Evolutionary conservation across 2,329 filamentous ascomycete genomes (phyloP), one percentile per base, ranked within the genome.

Genomic region (Fusarium chlamydosporum): DNA sequence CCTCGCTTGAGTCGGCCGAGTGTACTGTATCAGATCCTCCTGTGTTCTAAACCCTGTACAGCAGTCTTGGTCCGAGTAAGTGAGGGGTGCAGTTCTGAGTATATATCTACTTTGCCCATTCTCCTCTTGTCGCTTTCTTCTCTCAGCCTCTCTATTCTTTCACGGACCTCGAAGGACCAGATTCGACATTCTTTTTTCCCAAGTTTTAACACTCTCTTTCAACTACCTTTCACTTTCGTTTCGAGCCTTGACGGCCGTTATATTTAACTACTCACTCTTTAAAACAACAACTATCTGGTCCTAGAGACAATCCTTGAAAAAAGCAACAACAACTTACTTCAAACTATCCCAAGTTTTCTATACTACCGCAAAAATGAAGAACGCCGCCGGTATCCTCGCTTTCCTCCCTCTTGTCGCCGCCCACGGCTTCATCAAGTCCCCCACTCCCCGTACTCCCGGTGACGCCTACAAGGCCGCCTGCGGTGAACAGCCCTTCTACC

Each of bases 371-470:
- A 75, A 67, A 29, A 76, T 76, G 74, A 61, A 72, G 53, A 56
- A 60, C 64, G 41, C 70, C 45, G 66, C 67, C 55, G 57, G 67
- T 45, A 69, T 76, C 60, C 65, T 72, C 20, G 53, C 72, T 42
- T 56, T 76, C 51, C 23, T 76, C 29, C 74, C 75, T 48, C 69
- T 76, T 53, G 81, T 79, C 50, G 78, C 78, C 27, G 80, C 79
- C 29, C 83, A 85, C 68, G 82, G 83, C 60, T 79, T 80, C 68
- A 76, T 85, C 76, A 77, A 75, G 40, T 77, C 73, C 6, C 83
- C 83, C 6, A 45, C 76, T 0, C 73, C 82, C n/a, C 82, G 83
- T 35, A 53, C 74, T 29, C 76, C 81, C 16, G 83, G 83, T 7
- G 56, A 77, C 3, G 82, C 82, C 56, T 84, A 79, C 80, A 76